phyloP scores from a whole-genome alignment of 2,329 filamentous ascomycete genomes.

The Sporothrix variecibatus region DNA sequence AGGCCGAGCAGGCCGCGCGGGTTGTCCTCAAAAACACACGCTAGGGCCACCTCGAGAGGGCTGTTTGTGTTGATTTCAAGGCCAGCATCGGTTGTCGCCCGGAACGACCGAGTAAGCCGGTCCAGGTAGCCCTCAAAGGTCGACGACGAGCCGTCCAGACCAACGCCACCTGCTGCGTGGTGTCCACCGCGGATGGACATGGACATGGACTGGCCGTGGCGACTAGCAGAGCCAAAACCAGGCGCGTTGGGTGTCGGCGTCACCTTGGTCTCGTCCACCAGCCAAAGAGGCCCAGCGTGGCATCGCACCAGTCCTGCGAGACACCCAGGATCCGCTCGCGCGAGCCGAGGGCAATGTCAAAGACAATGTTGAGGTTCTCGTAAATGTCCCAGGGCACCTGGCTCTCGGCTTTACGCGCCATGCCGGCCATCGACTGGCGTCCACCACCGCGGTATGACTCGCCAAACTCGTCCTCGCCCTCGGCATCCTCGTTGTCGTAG shows the following conservation, averaged over 20 bases:
- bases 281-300: conserved; percentile 75
- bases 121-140: conserved; percentile 71
- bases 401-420: conserved; percentile 77
- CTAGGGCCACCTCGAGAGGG: conserved; percentile 76
- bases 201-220: conserved; percentile 24
- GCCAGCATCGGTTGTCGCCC: conserved; percentile 66
- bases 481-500: conserved; percentile 59
- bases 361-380: conserved; percentile 77
- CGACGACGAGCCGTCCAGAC: conserved; percentile 46
- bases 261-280: conserved; percentile 74
- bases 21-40: conserved; percentile 80
- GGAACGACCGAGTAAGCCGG: conserved; percentile 71
- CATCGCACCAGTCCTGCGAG: conserved; percentile 90
- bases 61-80: conserved; percentile 77
- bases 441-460: conserved; percentile 43
- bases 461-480: conserved; percentile 36
- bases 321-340: conserved; percentile 72
- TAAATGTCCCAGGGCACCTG: conserved; percentile 89
- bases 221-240: not conserved
- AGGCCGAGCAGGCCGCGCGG: conserved; percentile 74
- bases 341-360: conserved; percentile 77
- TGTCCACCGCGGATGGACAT: conserved; percentile 16
- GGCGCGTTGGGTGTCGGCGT: conserved; percentile 52
- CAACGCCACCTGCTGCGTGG: conserved; percentile 33
- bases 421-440: conserved; percentile 58